These are phyloP conservation scores for Amanita pseudoporphyria DNA, from an alignment of 768 basidiomycete genomes.

Conservation along the genomic window DNA sequence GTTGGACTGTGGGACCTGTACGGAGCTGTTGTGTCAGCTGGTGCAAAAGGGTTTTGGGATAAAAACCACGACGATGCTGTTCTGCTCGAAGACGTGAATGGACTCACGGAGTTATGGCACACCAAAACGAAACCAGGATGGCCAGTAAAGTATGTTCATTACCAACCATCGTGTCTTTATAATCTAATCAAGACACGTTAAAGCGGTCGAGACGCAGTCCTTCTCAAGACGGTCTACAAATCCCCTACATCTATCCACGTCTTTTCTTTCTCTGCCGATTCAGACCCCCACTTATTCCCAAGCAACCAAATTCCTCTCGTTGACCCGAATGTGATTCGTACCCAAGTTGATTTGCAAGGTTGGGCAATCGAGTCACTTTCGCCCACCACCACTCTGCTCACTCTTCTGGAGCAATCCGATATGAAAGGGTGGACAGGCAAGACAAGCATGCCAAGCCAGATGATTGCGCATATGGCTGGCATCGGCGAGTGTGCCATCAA, in stretches of 20 bases:
- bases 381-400: conserved; percentile 89
- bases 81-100: conserved; percentile 83
- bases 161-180: conserved; percentile 2
- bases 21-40: conserved; percentile 78
- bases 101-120: conserved; percentile 90
- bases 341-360: conserved; percentile 96
- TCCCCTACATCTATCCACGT: conserved; percentile 92
- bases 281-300: conserved; percentile 76
- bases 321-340: conserved; percentile 77
- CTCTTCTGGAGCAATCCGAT: conserved; percentile 92
- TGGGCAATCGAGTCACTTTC: conserved; percentile 96
- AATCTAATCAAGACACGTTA: conserved; percentile 12
- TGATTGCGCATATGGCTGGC: conserved; percentile 83
- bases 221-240: conserved; percentile 94
- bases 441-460: conserved; percentile 85
- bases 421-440: conserved; percentile 98
- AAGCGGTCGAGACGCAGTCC: conserved; percentile 84
- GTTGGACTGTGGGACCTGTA: conserved; percentile 94
- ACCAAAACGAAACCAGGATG: conserved; percentile 86
- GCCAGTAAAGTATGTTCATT: conserved; percentile 72
- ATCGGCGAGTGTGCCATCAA: conserved; percentile 96
- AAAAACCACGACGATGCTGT: conserved; percentile 81
- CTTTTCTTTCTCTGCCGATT: conserved; percentile 87
- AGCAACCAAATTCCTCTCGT: conserved; percentile 38
- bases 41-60: conserved; percentile 80